Evolutionary conservation across 176 grass and related monocot species (phyloP).

Genomic region (Melocanna baccifera): DNA sequence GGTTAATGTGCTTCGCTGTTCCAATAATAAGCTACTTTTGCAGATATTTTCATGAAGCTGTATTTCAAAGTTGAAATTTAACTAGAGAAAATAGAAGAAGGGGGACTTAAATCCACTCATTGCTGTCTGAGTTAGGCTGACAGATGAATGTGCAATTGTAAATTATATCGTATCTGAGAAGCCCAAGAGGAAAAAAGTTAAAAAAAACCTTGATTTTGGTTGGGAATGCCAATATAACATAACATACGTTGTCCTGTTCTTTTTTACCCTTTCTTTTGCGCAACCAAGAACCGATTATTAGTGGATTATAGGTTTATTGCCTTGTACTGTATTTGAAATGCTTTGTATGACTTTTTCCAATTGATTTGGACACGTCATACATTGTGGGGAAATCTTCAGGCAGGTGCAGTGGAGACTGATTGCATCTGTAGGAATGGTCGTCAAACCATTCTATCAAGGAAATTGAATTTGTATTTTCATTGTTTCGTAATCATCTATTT

Average conservation of each 20-base stretch:
- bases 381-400: not conserved
- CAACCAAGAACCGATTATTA: not conserved
- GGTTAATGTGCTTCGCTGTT: not conserved
- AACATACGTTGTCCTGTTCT: not conserved
- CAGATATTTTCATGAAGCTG: not conserved
- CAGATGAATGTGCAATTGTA: not conserved
- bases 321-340: not conserved
- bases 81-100: not conserved
- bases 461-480: not conserved
- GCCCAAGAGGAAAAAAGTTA: not conserved
- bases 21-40: not conserved
- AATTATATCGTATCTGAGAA: not conserved
- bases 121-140: not conserved
- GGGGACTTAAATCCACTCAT: not conserved
- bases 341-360: not conserved
- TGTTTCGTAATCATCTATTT: not conserved
- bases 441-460: not conserved
- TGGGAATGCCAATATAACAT: not conserved
- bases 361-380: not conserved
- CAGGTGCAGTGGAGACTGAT: not conserved
- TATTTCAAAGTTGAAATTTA: not conserved
- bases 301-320: not conserved
- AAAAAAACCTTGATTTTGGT: not conserved
- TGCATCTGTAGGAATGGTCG: not conserved
- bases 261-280: not conserved